Conservation (phyloP, 441 rosid genomes). For the Adansonia grandidieri region DNA sequence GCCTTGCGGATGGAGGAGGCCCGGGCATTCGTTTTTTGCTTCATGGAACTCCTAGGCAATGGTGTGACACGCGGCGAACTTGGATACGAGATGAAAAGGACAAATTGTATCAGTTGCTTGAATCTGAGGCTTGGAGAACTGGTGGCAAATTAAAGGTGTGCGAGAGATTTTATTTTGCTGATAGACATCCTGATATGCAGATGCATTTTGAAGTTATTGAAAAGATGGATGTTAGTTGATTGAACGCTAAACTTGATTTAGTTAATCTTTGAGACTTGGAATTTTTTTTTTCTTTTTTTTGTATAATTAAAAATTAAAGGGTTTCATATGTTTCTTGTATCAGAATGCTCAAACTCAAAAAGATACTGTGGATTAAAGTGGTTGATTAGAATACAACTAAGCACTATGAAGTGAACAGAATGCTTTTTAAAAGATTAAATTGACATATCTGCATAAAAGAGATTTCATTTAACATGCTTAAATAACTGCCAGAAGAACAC, state of each 20-base stretch:
- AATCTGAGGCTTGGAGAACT: slow-evolving; percentile 46
- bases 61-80: slow-evolving; percentile 66
- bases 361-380: not conserved
- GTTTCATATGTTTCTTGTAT: not conserved
- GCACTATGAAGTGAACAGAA: not conserved
- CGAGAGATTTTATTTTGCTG: slow-evolving; percentile 69
- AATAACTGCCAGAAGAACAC: not conserved
- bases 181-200: slow-evolving; percentile 59
- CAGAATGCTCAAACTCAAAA: not conserved
- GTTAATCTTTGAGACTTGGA: not conserved
- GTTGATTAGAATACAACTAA: not conserved
- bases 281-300: no score
- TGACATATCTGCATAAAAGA: not conserved
- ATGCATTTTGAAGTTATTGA: slow-evolving; percentile 91
- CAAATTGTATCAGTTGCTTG: slow-evolving; percentile 51
- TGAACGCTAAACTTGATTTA: not conserved
- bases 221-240: slow-evolving; percentile 57
- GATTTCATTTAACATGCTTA: not conserved
- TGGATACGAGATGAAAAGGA: slow-evolving; percentile 71
- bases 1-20: slow-evolving; percentile 33
- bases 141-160: slow-evolving; percentile 56
- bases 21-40: slow-evolving; percentile 50
- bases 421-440: not conserved
- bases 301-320: not conserved
- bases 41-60: slow-evolving; percentile 94